These are phyloP conservation scores for Monosporascus sp. DNA, from an alignment of 2,329 filamentous ascomycete species.

Conservation along the genomic window DNA sequence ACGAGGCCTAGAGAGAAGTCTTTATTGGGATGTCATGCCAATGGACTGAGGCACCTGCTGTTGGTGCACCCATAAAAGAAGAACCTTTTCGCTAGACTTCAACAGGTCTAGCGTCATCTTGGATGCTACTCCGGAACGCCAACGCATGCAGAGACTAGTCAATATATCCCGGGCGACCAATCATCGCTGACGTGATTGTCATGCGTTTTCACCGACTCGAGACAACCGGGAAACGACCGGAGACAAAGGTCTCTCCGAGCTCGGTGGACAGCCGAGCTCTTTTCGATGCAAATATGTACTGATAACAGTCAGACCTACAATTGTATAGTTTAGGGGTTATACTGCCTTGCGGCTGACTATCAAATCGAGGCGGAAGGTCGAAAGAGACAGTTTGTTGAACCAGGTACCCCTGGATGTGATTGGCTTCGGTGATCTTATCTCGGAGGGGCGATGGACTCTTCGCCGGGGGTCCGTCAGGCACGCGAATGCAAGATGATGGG, in stretches of 20 bases:
- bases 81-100: neutral
- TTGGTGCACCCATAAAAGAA: neutral
- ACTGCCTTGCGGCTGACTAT: too few relatives aligned
- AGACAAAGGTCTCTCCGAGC: too few relatives aligned
- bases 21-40: too few relatives aligned
- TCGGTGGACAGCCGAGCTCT: too few relatives aligned
- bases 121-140: neutral
- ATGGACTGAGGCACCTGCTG: neutral
- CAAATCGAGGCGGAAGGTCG: too few relatives aligned
- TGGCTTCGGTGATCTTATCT: neutral
- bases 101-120: neutral
- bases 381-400: too few relatives aligned
- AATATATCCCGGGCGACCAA: neutral
- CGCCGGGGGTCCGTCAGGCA: neutral
- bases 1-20: too few relatives aligned
- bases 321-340: too few relatives aligned
- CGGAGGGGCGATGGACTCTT: neutral
- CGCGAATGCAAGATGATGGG: neutral
- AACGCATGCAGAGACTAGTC: neutral
- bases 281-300: too few relatives aligned
- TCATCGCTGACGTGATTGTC: neutral
- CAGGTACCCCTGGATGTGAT: neutral
- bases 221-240: too few relatives aligned
- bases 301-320: too few relatives aligned
- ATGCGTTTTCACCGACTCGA: neutral